Evolutionary conservation across 495 filamentous ascomycete genomes (phyloP).

Genomic region (Lasiosphaeria ovina): DNA sequence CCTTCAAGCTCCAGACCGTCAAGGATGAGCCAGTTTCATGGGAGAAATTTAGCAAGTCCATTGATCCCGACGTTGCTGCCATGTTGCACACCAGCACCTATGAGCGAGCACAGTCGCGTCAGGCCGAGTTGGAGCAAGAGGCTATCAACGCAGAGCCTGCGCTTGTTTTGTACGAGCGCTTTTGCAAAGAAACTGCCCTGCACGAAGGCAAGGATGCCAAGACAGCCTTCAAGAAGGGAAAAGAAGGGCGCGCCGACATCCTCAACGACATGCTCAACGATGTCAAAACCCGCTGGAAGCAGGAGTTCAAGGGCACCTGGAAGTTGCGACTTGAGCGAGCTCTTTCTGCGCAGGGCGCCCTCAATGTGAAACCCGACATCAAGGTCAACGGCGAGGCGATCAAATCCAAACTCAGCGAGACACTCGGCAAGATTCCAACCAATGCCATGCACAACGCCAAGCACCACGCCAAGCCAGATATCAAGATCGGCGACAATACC

Average conservation of each 20-base stretch:
- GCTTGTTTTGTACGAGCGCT: too few species aligned
- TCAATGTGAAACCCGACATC: neutral
- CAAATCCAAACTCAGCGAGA: neutral
- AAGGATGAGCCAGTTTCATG: constrained; percentile 6
- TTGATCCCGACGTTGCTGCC: constrained; percentile 19
- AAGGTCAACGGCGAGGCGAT: neutral
- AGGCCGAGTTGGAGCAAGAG: neutral
- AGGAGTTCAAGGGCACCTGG: neutral
- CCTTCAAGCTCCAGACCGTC: constrained; percentile 17
- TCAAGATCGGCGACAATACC: neutral
- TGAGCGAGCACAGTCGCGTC: constrained; percentile 2
- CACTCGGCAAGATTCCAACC: neutral
- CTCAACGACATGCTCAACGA: neutral
- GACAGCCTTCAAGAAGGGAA: neutral
- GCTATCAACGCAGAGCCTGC: neutral
- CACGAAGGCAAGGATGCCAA: neutral
- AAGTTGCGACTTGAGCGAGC: too few species aligned
- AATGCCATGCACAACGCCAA: too few species aligned
- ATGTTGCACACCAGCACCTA: constrained; percentile 18
- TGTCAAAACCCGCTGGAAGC: neutral
- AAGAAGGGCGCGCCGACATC: neutral
- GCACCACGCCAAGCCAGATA: too few species aligned
- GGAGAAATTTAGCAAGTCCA: constrained; percentile 1
- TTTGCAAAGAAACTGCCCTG: neutral
- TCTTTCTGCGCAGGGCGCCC: too few species aligned